Evolutionary conservation across 140 eudicot species (phyloP), one percentile per base, ranked within the genome.

Genomic region (Ambrosia hybrid): DNA sequence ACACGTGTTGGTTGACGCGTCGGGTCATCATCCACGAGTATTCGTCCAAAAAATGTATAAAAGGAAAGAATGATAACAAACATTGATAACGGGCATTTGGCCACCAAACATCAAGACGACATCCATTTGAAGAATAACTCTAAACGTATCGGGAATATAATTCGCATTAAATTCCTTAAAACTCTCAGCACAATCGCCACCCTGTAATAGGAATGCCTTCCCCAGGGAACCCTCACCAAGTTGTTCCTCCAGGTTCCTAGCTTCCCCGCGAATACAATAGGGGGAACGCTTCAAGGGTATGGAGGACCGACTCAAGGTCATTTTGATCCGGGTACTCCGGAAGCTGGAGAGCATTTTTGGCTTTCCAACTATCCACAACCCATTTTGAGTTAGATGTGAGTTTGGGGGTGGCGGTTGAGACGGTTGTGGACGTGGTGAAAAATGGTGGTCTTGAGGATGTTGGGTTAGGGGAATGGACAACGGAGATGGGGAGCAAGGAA

Each of bases 181-280:
- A 11, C 53, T 75, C 73, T 75, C 73, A 5, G 79, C 79, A 56
- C 79, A 75, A 75, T 75, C 79, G 2, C 73, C 91, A 0, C 93
- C 96, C 46, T 89, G 96, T 11, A 89, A 72, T 67, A 89, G 73
- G 61, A 87, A 89, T 6, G 96, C 96, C 21, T 85, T 86, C 17
- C 96, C 94, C 83, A 87, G 72, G 8, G 96, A 89, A 1, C 89
- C 96, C 61, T 89, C 96, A n/a, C 73, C 96, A 10, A 89, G 85
- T 9, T 88, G 86, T 33, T 89, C 96, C 82, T 89, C 94, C 15
- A 89, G 85, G 73, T 63, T 80, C 46, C 96, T 51, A 1, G 91
- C 96, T 72, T 89, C 96, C 5, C 96, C 51, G 96, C 96, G 64
- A 89, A 89, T 38, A 89, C 94, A 15, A 89, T 83, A 33, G 94